These are phyloP conservation scores for Kandelia obovata DNA, from an alignment of 345 rosid species.

Conservation along the genomic window DNA sequence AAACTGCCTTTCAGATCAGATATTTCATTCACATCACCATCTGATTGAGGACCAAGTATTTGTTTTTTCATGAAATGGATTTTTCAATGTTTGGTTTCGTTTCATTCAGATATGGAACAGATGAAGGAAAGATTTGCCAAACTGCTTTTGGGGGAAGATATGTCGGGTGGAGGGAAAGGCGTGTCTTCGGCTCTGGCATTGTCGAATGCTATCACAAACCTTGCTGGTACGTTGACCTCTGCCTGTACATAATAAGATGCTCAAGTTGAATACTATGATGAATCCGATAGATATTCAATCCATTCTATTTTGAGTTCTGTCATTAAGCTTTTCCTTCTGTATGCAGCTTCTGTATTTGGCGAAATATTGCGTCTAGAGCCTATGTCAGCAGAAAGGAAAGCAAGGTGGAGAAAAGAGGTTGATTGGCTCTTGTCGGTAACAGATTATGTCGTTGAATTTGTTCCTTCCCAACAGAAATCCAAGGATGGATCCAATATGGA, in stretches of 20 bases:
- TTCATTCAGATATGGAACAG: constrained; percentile 35
- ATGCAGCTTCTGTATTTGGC: constrained; percentile 46
- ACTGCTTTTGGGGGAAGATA: constrained; percentile 47
- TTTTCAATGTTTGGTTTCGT: background rate
- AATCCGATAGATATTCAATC: background rate
- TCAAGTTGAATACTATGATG: background rate
- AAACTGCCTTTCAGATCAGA: too few species aligned
- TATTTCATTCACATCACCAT: too few species aligned
- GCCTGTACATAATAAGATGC: background rate
- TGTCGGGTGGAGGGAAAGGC: constrained; percentile 52
- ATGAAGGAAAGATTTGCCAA: constrained; percentile 45
- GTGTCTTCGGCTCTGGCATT: constrained; percentile 45
- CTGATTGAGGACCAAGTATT: background rate
- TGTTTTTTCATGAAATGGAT: background rate
- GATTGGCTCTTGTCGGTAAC: constrained; percentile 42
- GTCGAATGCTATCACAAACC: constrained; percentile 49
- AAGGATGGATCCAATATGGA: constrained; percentile 38
- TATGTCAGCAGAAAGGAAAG: constrained; percentile 36
- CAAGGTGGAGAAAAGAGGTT: constrained; percentile 42
- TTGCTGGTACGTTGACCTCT: constrained; percentile 30
- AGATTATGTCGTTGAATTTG: constrained; percentile 41
- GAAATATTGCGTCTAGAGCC: constrained; percentile 40
- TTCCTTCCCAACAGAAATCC: constrained; percentile 37
- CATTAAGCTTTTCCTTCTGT: background rate
- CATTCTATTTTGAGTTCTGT: background rate